phyloP scores from a whole-genome alignment of 257 asterid genomes.

The Ballota nigra region DNA sequence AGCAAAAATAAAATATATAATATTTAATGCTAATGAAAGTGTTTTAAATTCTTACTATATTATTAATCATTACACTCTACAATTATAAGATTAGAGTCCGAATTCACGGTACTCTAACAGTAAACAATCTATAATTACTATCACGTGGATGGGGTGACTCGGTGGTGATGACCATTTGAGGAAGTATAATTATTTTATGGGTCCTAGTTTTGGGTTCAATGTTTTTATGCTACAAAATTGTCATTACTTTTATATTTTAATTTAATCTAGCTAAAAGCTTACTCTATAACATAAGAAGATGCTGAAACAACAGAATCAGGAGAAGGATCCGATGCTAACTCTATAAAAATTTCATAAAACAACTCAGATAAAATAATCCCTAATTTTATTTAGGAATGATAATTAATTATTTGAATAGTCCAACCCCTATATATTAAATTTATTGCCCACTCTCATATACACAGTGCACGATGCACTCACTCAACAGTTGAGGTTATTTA shows the following conservation, averaged over 20 bases:
- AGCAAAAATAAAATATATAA: not conserved
- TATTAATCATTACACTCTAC: not conserved
- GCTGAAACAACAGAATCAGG: no score
- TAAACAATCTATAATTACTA: slow-evolving; percentile 17
- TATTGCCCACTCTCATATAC: no score
- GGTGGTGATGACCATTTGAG: slow-evolving; percentile 18
- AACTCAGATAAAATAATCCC: no score
- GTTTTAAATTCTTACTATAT: not conserved
- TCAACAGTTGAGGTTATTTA: no score
- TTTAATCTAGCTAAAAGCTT: no score
- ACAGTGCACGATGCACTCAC: no score
- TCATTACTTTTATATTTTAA: not conserved
- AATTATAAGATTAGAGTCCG: not conserved
- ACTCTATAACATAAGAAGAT: no score
- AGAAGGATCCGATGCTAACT: no score
- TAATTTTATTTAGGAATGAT: no score
- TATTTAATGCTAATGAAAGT: not conserved
- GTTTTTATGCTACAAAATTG: not conserved
- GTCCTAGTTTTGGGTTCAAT: not conserved
- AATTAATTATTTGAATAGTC: no score
- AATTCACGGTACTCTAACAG: not conserved
- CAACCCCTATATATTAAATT: no score
- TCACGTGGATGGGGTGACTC: slow-evolving; percentile 33
- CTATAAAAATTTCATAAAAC: no score
- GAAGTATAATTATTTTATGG: slow-evolving; percentile 22